Evolutionary conservation across 2,329 filamentous ascomycete species (phyloP).

Genomic region (Bipolaris sorokiniana): DNA sequence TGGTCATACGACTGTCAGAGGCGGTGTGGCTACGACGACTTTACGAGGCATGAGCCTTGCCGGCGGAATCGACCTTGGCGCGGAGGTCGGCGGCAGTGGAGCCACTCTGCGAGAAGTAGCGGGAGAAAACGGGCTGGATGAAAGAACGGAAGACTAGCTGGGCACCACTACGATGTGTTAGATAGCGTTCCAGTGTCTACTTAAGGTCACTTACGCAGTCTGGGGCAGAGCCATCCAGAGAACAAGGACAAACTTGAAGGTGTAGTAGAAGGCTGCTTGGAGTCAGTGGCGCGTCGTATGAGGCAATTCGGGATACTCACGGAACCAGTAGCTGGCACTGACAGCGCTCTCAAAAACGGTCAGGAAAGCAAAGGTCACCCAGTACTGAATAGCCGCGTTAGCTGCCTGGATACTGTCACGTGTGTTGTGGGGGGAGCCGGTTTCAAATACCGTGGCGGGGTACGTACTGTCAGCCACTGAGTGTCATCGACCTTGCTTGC

Average conservation of each 20-base stretch:
- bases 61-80: conserved; percentile 78
- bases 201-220: conserved; percentile 73
- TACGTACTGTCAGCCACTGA: conserved; percentile 70
- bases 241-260: conserved; percentile 98
- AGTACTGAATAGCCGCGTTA: conserved; percentile 64
- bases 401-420: conserved; percentile 8
- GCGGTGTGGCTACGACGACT: conserved; percentile 19
- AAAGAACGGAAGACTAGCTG: conserved; percentile 97
- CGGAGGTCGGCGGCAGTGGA: conserved; percentile 87
- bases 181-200: conserved; percentile 1
- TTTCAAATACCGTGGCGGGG: conserved; percentile 8
- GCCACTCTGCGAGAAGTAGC: conserved; percentile 77
- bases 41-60: conserved; percentile 47
- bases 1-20: conserved; percentile 40
- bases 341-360: conserved; percentile 83
- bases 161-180: conserved; percentile 71
- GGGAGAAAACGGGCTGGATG: conserved; percentile 86
- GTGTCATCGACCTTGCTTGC: conserved; percentile 76
- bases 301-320: conserved; percentile 35
- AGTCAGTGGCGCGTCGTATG: conserved; percentile 18
- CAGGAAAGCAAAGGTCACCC: conserved; percentile 84
- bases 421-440: background rate
- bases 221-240: conserved; percentile 97
- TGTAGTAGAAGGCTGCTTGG: conserved; percentile 89
- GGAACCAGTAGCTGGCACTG: conserved; percentile 90